These are phyloP conservation scores for Fusarium sp. DNA, from an alignment of 2,329 filamentous ascomycete genomes.

Conservation along the genomic window DNA sequence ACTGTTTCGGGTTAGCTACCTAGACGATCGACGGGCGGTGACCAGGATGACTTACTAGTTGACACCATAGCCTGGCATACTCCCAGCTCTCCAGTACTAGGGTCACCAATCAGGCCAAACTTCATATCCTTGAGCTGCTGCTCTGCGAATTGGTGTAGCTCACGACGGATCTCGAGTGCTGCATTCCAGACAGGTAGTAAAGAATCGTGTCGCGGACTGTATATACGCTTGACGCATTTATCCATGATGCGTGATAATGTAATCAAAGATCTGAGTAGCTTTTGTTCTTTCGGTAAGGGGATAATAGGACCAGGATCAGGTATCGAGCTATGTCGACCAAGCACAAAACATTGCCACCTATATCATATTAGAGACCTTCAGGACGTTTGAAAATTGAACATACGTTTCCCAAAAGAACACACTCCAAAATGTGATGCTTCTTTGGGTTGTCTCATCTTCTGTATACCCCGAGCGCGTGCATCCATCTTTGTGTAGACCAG, in stretches of 20 bases:
- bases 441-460: constrained; percentile 50
- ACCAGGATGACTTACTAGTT: constrained; percentile 48
- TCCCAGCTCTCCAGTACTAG: constrained; percentile 53
- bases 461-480: constrained; percentile 47
- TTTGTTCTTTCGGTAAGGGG: constrained; percentile 51
- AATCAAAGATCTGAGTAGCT: constrained; percentile 51
- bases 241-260: constrained; percentile 54
- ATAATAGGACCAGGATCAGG: constrained; percentile 52
- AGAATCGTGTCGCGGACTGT: constrained; percentile 54
- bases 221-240: constrained; percentile 56
- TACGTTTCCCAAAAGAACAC: constrained; percentile 58
- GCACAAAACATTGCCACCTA: constrained; percentile 58
- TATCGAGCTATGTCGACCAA: constrained; percentile 55
- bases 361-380: not conserved
- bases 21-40: not conserved
- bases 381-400: not conserved
- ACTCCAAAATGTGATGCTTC: constrained; percentile 51
- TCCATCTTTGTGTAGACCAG: constrained; percentile 57
- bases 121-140: constrained; percentile 47
- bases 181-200: constrained; percentile 49
- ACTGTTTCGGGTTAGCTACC: constrained; percentile 45
- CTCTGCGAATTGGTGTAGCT: constrained; percentile 47
- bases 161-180: constrained; percentile 47
- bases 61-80: constrained; percentile 55
- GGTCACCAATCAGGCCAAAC: constrained; percentile 50